phyloP scores from a whole-genome alignment of 2,329 filamentous ascomycete species.

The Cladophialophora carrionii region DNA sequence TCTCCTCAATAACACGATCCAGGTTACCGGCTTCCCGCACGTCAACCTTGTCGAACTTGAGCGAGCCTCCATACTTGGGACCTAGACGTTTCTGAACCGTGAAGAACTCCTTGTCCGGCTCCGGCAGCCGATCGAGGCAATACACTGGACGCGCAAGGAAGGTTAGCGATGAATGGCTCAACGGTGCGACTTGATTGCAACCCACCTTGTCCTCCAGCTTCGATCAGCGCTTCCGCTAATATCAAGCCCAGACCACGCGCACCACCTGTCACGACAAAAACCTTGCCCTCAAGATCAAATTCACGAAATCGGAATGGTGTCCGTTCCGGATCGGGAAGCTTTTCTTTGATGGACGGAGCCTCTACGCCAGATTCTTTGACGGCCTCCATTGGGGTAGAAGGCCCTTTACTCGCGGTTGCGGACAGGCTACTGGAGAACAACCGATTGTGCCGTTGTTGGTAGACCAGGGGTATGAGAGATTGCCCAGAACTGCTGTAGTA shows the following conservation, averaged over 20 bases:
- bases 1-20: constrained; percentile 44
- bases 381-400: not conserved
- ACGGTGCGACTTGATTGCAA: constrained; percentile 44
- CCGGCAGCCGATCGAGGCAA: constrained; percentile 52
- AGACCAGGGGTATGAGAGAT: not conserved
- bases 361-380: constrained; percentile 7
- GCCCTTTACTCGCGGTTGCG: not conserved
- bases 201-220: constrained; percentile 54
- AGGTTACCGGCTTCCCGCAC: constrained; percentile 43
- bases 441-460: not conserved
- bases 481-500: constrained; percentile 17
- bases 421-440: constrained; percentile 1
- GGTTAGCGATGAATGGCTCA: not conserved
- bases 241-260: constrained; percentile 50
- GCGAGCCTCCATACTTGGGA: constrained; percentile 45
- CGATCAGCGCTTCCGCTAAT: constrained; percentile 53
- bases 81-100: constrained; percentile 45
- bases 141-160: constrained; percentile 46
- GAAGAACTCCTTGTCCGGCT: constrained; percentile 51
- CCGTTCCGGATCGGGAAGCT: constrained; percentile 28
- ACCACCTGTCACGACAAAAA: constrained; percentile 51
- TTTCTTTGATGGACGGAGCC: constrained; percentile 28
- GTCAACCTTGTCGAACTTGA: constrained; percentile 55
- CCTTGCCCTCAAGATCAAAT: constrained; percentile 49
- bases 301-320: constrained; percentile 46